Evolutionary conservation across 805 yeast genomes (phyloP).

Genomic region (Candida krabiensis): DNA sequence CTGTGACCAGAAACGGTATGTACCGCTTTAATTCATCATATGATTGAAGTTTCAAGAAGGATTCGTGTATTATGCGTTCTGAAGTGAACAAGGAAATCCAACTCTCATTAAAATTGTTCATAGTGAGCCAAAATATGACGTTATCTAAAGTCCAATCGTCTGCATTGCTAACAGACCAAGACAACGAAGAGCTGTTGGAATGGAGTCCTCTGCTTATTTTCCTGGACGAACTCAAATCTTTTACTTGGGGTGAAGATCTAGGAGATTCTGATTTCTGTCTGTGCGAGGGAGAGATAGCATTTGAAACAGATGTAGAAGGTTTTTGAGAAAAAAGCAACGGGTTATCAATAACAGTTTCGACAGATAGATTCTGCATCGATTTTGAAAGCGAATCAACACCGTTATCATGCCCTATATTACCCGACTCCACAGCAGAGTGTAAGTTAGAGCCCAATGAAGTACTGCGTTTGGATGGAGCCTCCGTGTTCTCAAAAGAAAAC

Average conservation of each 20-base stretch:
- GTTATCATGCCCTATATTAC: background rate
- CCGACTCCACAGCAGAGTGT: background rate
- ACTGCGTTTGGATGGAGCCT: background rate
- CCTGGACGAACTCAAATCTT: constrained; percentile 8
- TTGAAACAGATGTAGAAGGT: background rate
- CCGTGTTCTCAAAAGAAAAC: constrained; percentile 13
- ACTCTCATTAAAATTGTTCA: constrained; percentile 64
- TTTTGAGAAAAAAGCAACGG: background rate
- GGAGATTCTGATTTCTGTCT: constrained; percentile 1
- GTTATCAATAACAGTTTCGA: background rate
- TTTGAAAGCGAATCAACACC: background rate
- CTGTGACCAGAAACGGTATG: constrained; percentile 38
- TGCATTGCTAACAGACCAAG: constrained; percentile 54
- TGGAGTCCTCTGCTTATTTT: constrained; percentile 17
- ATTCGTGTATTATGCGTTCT: constrained; percentile 57
- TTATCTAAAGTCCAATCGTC: constrained; percentile 72
- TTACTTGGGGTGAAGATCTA: constrained; percentile 1
- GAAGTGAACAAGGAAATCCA: constrained; percentile 70
- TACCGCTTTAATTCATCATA: constrained; percentile 47
- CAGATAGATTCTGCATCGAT: background rate
- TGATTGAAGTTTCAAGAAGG: constrained; percentile 65
- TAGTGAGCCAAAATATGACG: constrained; percentile 66
- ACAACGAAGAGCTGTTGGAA: constrained; percentile 26
- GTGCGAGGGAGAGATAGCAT: background rate
- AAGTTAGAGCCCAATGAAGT: background rate